These are phyloP conservation scores for Cyclotella kingstonii DNA, from an alignment of 108 stramenopile species.

Conservation along the genomic window DNA sequence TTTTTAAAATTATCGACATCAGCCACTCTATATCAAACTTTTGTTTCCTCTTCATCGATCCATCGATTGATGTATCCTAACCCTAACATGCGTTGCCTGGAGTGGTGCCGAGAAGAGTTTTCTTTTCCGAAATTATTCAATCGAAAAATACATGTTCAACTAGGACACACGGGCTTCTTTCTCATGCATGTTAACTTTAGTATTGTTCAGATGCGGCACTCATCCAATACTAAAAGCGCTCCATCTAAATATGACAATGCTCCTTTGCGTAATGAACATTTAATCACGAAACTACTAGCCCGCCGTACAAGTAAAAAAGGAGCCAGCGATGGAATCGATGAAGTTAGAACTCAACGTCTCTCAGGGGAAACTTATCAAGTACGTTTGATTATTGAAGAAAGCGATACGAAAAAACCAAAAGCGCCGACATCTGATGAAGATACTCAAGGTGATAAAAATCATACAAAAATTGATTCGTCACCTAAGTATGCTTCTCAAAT, in stretches of 20 bases:
- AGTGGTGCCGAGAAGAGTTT: no score
- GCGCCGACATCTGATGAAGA: not conserved
- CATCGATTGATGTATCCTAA: no score
- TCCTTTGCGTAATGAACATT: conserved; percentile 38
- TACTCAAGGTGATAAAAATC: not conserved
- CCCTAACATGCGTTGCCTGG: no score
- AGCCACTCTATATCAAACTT: no score
- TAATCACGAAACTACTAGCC: conserved; percentile 31
- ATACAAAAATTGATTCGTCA: not conserved
- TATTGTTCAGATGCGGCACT: no score
- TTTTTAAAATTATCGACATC: no score
- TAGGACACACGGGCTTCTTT: no score
- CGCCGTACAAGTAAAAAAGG: not conserved
- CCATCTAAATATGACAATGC: conserved; percentile 20
- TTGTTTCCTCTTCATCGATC: no score
- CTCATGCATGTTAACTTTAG: no score
- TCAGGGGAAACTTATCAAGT: conserved; percentile 49
- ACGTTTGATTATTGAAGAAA: conserved; percentile 60
- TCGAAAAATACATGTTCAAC: no score
- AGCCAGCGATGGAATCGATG: not conserved
- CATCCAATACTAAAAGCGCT: no score
- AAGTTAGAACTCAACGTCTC: not conserved
- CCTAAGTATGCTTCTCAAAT: conserved; percentile 48
- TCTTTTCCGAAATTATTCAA: no score
- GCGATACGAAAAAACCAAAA: conserved; percentile 6